Conservation (phyloP, 495 filamentous ascomycete species). For the Aspergillus diversus region DNA sequence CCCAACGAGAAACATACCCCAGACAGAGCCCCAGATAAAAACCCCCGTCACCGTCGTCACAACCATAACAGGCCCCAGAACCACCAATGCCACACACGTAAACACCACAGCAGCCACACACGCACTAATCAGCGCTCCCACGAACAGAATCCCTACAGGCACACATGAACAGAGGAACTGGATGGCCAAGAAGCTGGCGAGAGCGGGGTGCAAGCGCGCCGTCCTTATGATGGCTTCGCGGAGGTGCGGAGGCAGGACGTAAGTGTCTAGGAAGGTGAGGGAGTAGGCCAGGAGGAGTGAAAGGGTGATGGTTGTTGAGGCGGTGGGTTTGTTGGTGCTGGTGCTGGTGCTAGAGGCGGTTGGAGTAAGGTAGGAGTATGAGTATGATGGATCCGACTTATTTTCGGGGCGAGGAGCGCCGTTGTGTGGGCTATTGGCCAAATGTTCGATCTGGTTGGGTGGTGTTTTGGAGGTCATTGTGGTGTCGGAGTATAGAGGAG, state of each 20-base stretch:
- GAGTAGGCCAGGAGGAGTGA: conserved; percentile 2
- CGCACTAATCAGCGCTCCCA: conserved; percentile 54
- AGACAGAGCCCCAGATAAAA: conserved; percentile 65
- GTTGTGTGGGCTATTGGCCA: no score
- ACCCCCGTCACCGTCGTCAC: conserved; percentile 57
- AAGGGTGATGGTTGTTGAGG: background rate
- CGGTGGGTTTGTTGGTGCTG: background rate
- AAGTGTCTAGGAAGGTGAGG: conserved; percentile 16
- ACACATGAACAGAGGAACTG: conserved; percentile 60
- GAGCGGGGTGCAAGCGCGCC: conserved; percentile 20
- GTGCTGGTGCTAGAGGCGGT: background rate
- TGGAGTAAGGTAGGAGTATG: background rate
- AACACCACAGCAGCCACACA: conserved; percentile 55
- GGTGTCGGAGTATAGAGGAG: no score
- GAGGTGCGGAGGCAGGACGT: conserved; percentile 5
- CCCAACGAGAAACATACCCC: conserved; percentile 57
- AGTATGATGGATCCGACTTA: no score
- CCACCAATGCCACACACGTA: conserved; percentile 62
- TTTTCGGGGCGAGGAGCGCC: no score
- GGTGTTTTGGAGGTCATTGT: no score
- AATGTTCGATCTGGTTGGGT: no score
- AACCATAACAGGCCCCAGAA: conserved; percentile 67
- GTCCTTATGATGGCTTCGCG: conserved; percentile 13
- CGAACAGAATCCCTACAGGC: conserved; percentile 64
- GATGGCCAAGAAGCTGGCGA: conserved; percentile 53